Evolutionary conservation across 2,329 filamentous ascomycete species (phyloP).

Genomic region (Scytalidium sp.): DNA sequence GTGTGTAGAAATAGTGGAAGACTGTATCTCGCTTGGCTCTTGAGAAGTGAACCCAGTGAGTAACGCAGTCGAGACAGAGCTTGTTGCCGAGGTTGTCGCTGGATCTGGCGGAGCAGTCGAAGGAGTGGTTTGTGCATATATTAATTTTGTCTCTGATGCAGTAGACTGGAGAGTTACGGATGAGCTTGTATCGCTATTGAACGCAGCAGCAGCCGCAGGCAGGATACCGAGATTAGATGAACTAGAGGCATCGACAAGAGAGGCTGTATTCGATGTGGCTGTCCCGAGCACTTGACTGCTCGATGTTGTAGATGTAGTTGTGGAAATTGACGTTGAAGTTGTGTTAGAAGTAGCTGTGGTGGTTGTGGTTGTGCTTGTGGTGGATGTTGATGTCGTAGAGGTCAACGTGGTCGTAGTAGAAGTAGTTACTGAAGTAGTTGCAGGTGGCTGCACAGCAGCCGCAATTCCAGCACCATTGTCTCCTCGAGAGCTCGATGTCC

Average conservation of each 20-base stretch:
- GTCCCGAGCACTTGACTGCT: slow-evolving; percentile 1
- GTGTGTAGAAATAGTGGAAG: slow-evolving; percentile 3
- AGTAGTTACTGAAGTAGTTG: slow-evolving; percentile 15
- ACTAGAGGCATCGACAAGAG: background rate
- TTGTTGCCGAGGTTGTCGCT: background rate
- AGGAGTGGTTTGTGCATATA: background rate
- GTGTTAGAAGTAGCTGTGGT: slow-evolving; percentile 1
- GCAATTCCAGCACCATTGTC: slow-evolving; percentile 6
- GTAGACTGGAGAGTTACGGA: background rate
- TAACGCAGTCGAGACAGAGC: background rate
- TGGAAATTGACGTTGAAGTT: slow-evolving; percentile 3
- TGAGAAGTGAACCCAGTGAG: background rate
- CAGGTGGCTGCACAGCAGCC: slow-evolving; percentile 9
- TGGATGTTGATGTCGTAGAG: slow-evolving; percentile 6
- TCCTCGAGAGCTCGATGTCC: slow-evolving; percentile 11
- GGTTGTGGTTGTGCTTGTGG: slow-evolving; percentile 1
- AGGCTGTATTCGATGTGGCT: background rate
- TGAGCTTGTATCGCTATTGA: background rate
- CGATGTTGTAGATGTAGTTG: slow-evolving; percentile 4
- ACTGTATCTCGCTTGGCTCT: slow-evolving; percentile 1
- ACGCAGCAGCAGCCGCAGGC: background rate
- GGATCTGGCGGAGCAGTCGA: background rate
- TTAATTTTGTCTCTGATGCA: background rate
- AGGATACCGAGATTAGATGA: background rate
- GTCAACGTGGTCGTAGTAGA: slow-evolving; percentile 8